Conservation (phyloP, 495 filamentous ascomycete genomes). For the Aspergillus hancockii region DNA sequence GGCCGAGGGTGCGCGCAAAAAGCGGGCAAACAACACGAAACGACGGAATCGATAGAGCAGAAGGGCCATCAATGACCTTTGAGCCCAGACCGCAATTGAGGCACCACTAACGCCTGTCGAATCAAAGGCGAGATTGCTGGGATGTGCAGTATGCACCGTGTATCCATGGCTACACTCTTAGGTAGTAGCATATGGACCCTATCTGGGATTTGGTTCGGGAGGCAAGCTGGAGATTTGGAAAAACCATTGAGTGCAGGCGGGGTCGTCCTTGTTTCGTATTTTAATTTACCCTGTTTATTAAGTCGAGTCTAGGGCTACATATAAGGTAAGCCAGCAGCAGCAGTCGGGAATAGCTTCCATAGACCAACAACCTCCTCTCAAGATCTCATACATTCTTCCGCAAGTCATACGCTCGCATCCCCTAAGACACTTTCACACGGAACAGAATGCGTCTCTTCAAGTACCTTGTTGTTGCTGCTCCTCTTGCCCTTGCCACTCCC, state of each 20-base stretch:
- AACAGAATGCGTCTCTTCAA: constrained; percentile 31
- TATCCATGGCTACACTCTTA: neutral
- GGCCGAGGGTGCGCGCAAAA: neutral
- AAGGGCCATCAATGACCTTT: neutral
- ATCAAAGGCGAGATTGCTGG: neutral
- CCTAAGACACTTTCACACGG: neutral
- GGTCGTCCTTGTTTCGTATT: neutral
- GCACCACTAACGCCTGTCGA: constrained; percentile 10
- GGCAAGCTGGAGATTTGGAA: neutral
- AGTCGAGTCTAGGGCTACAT: neutral
- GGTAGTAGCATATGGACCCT: neutral
- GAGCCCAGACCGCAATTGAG: constrained; percentile 3
- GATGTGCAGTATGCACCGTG: neutral
- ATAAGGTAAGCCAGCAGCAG: constrained; percentile 4
- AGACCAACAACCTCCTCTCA: neutral
- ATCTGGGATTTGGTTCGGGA: neutral
- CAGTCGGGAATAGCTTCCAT: neutral
- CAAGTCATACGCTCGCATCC: neutral
- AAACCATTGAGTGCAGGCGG: neutral
- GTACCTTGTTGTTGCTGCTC: constrained; percentile 33
- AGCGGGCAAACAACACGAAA: constrained; percentile 4
- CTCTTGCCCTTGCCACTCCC: constrained; percentile 36
- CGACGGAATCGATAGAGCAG: neutral
- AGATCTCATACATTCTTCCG: neutral
- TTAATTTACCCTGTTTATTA: neutral